Conservation (phyloP, 257 asterid genomes). For the Avicennia marina region DNA sequence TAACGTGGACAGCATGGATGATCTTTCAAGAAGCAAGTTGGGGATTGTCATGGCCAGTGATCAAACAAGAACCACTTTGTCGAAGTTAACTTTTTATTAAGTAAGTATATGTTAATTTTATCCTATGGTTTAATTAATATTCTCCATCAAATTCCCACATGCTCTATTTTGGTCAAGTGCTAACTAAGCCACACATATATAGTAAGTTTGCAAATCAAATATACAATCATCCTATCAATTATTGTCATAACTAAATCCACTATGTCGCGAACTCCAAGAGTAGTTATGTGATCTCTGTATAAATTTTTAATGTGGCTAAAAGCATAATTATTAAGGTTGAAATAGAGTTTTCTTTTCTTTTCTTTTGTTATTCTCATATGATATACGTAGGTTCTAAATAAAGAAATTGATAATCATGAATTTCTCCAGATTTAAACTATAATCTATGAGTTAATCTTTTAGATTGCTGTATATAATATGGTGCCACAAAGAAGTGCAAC, state of each 20-base stretch:
- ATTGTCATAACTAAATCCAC: no score
- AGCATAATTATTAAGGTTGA: no score
- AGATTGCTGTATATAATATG: background rate
- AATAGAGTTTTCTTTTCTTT: no score
- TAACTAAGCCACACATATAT: background rate
- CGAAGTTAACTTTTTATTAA: background rate
- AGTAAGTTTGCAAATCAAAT: background rate
- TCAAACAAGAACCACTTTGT: conserved; percentile 12
- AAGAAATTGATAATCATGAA: no score
- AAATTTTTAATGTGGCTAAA: no score
- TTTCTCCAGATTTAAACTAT: no score
- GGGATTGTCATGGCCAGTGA: conserved; percentile 32
- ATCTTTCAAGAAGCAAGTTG: conserved; percentile 38
- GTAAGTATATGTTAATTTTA: no score
- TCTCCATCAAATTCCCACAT: background rate
- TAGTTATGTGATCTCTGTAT: no score
- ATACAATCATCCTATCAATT: background rate
- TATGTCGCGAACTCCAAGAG: no score
- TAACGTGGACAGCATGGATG: conserved; percentile 43
- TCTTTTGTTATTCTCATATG: no score
- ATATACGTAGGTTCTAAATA: no score
- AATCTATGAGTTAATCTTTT: background rate
- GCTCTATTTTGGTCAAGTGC: background rate
- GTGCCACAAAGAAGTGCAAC: background rate
- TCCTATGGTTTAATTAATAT: no score